Base-by-base conservation (phyloP, 2,329 filamentous ascomycete species). In the Helminthosporium solani region DNA sequence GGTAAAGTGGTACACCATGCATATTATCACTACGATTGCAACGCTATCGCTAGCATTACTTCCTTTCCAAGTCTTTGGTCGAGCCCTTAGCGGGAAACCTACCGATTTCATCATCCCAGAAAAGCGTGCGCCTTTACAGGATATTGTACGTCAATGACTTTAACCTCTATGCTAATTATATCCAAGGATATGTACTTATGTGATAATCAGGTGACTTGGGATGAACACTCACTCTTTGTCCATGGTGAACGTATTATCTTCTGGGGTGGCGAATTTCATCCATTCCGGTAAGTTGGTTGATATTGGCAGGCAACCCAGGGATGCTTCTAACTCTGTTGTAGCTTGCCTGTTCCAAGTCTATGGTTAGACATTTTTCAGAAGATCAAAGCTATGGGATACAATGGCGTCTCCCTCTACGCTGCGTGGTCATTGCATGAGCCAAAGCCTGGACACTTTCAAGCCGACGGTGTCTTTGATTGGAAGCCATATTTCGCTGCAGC, bases 321-420 rank as follows among this genome's bases (percentile, higher is more conserved):
- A 8, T 18, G 20, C 1, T 11, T 33, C 8, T 45, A 44, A 37
- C 47, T 7, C 11, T 2, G 9, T 2, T 33, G 6, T 31, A 76
- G 79, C 50, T 70, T 85, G 1, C 81, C 82, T 2, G 82, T 85
- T 2, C 76, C 80, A 2, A 71, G 75, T 30, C 72, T 86, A 2
- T 85, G 84, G 75, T 73, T 86, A 2, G 88, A 91, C 55, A 61
- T 91, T 2, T 85, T 94, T 56, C 84, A 92, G 54, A 94, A 94
- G 68, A 81, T 91, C 66, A 90, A 86, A 66, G 84, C 87, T 0
- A 68, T 89, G 1, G 88, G 88, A 0, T 90, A 90, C 69, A 90
- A 86, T 58, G 79, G 81, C 31, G 84, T 90, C 1, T 89, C 86
- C 0, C 87, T 90, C 64, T 91, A 91, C 58, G 75, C 83, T 6